Evolutionary conservation across 2,329 filamentous ascomycete genomes (phyloP), one percentile per base, ranked within the genome.

Genomic region (Incumbomyces lentus): DNA sequence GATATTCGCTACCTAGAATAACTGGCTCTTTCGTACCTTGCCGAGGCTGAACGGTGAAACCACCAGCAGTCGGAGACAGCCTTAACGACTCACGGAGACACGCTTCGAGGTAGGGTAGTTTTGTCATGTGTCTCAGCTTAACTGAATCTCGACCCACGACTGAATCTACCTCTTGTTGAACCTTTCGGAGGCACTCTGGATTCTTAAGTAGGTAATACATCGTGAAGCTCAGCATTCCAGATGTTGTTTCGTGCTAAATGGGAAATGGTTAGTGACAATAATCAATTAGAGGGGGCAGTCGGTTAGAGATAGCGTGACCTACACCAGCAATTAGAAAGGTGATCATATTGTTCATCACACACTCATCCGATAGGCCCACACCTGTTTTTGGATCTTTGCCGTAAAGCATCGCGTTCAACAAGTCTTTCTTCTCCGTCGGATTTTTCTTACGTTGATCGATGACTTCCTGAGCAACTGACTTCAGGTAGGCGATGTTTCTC

Each of bases 331-430:
- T 49, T 34, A 82, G 73, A 68, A 85, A 82, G 2, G 75, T 74
- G 44, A 83, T 75, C 53, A 86, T 78, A 59, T 86, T 81, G 60
- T 83, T 5, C 11, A 77, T 72, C 51, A 86, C 82, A 40, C 71
- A 75, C 4, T 74, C 68, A 49, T 84, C 78, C 1, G 68, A 73
- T 53, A 87, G 65, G n/a, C 71, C 73, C 54, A 79, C 68, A 11
- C 82, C 81, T 3, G 82, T 86, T 62, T 78, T 75, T 1, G 78
- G 72, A 58, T 88, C 84, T 10, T 70, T 72, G 0, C 79, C 80
- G 6, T 78, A 68, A 36, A 88, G 65, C 80, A 88, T 83, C 22
- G 81, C 77, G 49, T 76, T 76, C 10, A 88, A 64, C 4, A 88
- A 66, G 60, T 88, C 84, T 47, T 81, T 81, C 52, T 76, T 74